Evolutionary conservation across 768 basidiomycete species (phyloP), one percentile per base, ranked within the genome.

Genomic region (Tricholoma terreum): DNA sequence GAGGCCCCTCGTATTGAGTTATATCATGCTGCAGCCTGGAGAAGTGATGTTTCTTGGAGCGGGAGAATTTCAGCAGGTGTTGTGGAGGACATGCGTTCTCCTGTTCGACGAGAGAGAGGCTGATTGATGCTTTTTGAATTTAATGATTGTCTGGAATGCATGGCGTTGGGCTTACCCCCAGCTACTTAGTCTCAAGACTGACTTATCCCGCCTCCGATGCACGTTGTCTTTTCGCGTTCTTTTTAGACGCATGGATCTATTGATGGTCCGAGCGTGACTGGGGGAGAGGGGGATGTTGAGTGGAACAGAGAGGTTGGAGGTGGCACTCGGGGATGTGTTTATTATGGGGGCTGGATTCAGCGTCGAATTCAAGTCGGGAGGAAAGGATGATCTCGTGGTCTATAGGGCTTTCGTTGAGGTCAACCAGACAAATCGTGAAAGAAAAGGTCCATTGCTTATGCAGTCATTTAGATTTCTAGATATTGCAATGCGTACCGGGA

Each of bases 111-210:
- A 27, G 27, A 49, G 24, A 21, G 43, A 52, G 63, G 27, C 30
- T 22, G 34, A 14, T 50, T 54, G 24, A 3, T 30, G 53, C 4
- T 17, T 15, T 52, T 38, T 38, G 49, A 10, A 30, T 3, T 38
- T 4, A 65, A 96, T n/a, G 96, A 99, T 68, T 95, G 95, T 71
- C 92, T 98, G 68, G 97, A 98, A 69, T 96, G 94, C 76, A 98
- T 98, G 95, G 96, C 33, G 97, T 97, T 6, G 97, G 97, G 12
- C 85, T 99, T 38, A 99, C 97, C 0, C 96, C 97, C 1, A 99
- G 73, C 81, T 92, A 31, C 87, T 85, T 99, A 42, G 80, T 97
- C 57, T 78, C 83, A 4, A 89, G 90, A 61, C 81, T 98, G 58
- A 98, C 94, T 8, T 99, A 98, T 71, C 79, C 74, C 50, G 80